Evolutionary conservation across 805 yeast genomes (phyloP).

Genomic region (Cyberlindnera mycetangii): DNA sequence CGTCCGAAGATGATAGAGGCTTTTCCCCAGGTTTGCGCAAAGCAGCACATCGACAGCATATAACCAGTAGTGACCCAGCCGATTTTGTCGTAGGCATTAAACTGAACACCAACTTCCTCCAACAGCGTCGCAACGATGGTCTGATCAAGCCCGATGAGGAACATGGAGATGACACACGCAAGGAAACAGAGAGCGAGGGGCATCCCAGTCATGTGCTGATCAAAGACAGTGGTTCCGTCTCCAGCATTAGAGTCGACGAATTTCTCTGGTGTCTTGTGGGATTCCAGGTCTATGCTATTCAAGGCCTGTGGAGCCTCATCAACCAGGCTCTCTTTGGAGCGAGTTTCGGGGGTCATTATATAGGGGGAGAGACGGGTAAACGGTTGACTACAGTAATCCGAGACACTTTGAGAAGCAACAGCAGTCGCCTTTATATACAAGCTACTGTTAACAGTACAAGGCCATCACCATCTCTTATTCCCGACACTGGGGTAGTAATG

Average conservation of each 20-base stretch:
- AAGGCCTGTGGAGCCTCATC: too few relatives aligned
- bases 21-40: slow-evolving; percentile 55
- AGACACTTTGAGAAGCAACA: too few relatives aligned
- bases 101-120: slow-evolving; percentile 47
- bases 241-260: slow-evolving; percentile 23
- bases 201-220: slow-evolving; percentile 18
- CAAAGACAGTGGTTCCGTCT: slow-evolving; percentile 21
- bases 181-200: slow-evolving; percentile 13
- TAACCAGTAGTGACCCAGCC: slow-evolving; percentile 61
- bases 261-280: slow-evolving; percentile 4
- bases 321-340: too few relatives aligned
- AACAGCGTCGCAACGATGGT: slow-evolving; percentile 53
- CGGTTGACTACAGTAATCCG: too few relatives aligned
- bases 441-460: too few relatives aligned
- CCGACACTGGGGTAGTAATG: too few relatives aligned
- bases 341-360: too few relatives aligned
- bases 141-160: slow-evolving; percentile 36
- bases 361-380: too few relatives aligned
- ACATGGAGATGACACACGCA: slow-evolving; percentile 22
- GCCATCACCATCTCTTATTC: too few relatives aligned
- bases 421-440: too few relatives aligned
- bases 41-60: slow-evolving; percentile 49
- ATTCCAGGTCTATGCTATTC: slow-evolving; percentile 1
- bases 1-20: slow-evolving; percentile 56
- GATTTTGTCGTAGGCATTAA: slow-evolving; percentile 46